Evolutionary conservation across 495 filamentous ascomycete genomes (phyloP).

Genomic region (Aspergillus incahuasiensis): DNA sequence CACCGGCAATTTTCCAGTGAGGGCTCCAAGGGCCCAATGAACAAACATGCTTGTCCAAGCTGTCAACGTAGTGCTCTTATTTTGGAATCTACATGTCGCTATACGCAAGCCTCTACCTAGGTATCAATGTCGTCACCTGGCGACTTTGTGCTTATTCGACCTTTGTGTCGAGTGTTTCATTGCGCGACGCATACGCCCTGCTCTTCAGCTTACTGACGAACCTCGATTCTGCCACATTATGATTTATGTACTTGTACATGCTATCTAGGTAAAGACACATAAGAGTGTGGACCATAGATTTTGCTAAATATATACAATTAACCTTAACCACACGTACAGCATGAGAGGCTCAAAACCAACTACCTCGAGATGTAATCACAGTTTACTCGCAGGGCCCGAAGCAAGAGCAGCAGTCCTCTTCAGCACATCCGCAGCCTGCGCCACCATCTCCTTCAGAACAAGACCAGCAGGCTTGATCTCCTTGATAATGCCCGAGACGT

Average conservation of each 20-base stretch:
- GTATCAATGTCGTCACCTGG: background rate
- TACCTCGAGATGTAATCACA: slow-evolving; percentile 21
- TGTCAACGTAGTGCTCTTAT: slow-evolving; percentile 6
- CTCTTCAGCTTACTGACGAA: background rate
- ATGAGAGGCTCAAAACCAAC: background rate
- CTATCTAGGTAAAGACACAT: slow-evolving; percentile 23
- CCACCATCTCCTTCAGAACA: slow-evolving; percentile 86
- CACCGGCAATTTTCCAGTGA: background rate
- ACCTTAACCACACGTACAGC: background rate
- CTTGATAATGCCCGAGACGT: slow-evolving; percentile 72
- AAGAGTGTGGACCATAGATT: slow-evolving; percentile 12
- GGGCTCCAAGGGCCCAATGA: background rate
- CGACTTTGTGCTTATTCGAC: background rate
- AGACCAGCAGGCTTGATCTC: slow-evolving; percentile 72
- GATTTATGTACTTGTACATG: slow-evolving; percentile 39
- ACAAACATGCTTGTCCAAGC: background rate
- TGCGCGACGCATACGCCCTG: slow-evolving; percentile 2
- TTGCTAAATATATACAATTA: slow-evolving; percentile 5
- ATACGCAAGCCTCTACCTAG: background rate
- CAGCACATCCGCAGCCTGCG: slow-evolving; percentile 67
- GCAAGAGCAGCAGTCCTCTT: slow-evolving; percentile 40
- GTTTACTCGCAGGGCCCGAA: slow-evolving; percentile 27
- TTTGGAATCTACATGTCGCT: slow-evolving; percentile 10
- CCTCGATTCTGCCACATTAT: slow-evolving; percentile 11
- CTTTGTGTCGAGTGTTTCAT: background rate